A percentile compares a stretch with the other conserved stretches of the same genome.
phyloP scores from a whole-genome alignment of 73 alveolate species.

The Effrenium voratum region DNA sequence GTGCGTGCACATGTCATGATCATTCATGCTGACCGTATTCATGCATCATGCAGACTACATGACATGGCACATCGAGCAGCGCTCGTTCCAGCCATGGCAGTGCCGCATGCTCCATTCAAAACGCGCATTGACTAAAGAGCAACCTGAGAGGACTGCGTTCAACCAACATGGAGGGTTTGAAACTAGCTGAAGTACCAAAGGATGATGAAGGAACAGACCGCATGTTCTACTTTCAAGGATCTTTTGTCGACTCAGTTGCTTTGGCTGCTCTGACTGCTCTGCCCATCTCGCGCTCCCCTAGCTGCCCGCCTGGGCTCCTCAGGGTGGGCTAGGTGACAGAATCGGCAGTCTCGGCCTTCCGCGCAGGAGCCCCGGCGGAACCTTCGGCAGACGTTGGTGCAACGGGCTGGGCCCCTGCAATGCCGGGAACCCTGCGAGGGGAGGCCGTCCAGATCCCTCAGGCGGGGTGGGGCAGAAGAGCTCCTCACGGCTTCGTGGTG shows the following conservation, averaged over 20 bases:
- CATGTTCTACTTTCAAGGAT: neutral
- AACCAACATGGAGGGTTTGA: too few species aligned
- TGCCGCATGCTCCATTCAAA: neutral
- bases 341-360: conserved; percentile 24
- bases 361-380: neutral
- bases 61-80: conserved; percentile 85
- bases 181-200: too few species aligned
- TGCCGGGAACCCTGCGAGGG: conserved; percentile 20
- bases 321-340: conserved; percentile 45
- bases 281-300: neutral
- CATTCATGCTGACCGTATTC: too few species aligned
- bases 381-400: conserved; percentile 40
- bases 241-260: neutral
- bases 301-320: conserved; percentile 42
- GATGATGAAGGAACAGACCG: neutral
- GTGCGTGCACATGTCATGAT: too few species aligned
- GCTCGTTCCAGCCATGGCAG: conserved; percentile 51
- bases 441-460: neutral
- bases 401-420: conserved; percentile 34
- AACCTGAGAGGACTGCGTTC: too few species aligned
- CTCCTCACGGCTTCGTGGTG: neutral
- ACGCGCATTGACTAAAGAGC: neutral
- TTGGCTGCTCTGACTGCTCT: neutral
- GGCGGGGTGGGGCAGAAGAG: conserved; percentile 43
- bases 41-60: too few species aligned